Base-by-base conservation (phyloP, 306 rosid species). In the Aeschynomene evenia region DNA sequence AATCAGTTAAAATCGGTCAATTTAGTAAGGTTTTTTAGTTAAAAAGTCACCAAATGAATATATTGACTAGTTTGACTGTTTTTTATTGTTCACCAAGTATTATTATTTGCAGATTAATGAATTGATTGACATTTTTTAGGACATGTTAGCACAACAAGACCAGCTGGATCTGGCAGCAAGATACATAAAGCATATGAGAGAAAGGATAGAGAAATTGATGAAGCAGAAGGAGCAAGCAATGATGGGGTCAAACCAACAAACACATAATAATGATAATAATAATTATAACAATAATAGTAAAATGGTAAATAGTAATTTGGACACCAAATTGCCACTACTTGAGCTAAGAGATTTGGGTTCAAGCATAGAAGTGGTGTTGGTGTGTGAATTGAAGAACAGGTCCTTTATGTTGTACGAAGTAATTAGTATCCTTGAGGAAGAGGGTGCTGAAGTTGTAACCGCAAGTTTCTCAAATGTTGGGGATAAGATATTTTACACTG, bases 371-470 rank as follows among this genome's bases (percentile, higher is more conserved):
- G 85, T 91, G 59, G 43, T 73, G 77, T 15, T 91, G 58, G 81
- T 91, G 14, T 79, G 82, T 74, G 83, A 87, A 2, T 5, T 81
- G 62, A 68, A 75, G 28, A 68, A 77, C 26, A 85, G 77, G 79
- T 83, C 56, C 66, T 80, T 88, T 81, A 81, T 79, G 92, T 34
- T 88, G 2, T 62, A 70, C 52, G 84, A 88, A 77, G 74, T 88
- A 1, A 84, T 88, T 12, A 52, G 66, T 52, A 68, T 88, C 24
- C 78, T 91, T 7, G 77, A 91, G 49, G 84, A 91, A 80, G 92
- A 91, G 83, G 95, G 92, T 18, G 92, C 90, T 4, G 81, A 88
- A 56, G 97, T 86, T 36, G 81, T 91, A 5, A 79, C 57, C 13
- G 86, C 87, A 14, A 86, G 76, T 65, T 77, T 75, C 53, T 77